Evolutionary conservation across 106 monocot genomes (phyloP), one percentile per base, ranked within the genome.

Genomic region (Gastrodia elata): DNA sequence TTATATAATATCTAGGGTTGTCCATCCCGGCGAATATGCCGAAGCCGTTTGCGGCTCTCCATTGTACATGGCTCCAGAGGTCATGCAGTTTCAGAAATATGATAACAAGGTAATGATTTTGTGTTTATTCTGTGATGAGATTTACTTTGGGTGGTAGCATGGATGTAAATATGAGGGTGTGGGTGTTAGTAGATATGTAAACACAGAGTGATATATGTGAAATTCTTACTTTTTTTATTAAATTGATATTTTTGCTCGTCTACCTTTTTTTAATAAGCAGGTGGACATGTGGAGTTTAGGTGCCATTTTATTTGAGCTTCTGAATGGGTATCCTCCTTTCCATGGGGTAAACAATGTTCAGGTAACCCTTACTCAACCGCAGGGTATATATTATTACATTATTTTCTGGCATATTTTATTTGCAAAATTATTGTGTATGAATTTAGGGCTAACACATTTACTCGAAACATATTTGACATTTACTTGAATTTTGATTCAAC

Each of bases 281-380:
- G 80, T 68, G 16, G 90, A 90, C 65, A 80, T 91, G 84, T 91
- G 90, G 84, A 91, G 87, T 39, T 26, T 85, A 44, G 84, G 87
- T n/a, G 83, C 80, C 13, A 83, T 87, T 74, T 74, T 84, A 11
- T 91, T 91, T 68, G 83, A 83, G 78, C 85, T 89, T 72, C 74
- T 89, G 32, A 91, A 91, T 81, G 90, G 87, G 27, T 84, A 84
- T 30, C 84, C 83, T 41, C 82, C 82, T 26, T 87, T 82, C 65
- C 42, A 35, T 76, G 82, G 87, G 20, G 80, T 74, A 77, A 91
- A 71, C 59, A 83, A 84, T 83, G 87, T 91, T 27, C 84, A 87
- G 84, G 84, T 91, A 72, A n/a, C n/a, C n/a, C n/a, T n/a, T n/a
- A n/a, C n/a, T n/a, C n/a, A n/a, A n/a, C n/a, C n/a, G n/a, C n/a